Evolutionary conservation across 306 rosid species (phyloP).

Genomic region (Lotus japonicus): DNA sequence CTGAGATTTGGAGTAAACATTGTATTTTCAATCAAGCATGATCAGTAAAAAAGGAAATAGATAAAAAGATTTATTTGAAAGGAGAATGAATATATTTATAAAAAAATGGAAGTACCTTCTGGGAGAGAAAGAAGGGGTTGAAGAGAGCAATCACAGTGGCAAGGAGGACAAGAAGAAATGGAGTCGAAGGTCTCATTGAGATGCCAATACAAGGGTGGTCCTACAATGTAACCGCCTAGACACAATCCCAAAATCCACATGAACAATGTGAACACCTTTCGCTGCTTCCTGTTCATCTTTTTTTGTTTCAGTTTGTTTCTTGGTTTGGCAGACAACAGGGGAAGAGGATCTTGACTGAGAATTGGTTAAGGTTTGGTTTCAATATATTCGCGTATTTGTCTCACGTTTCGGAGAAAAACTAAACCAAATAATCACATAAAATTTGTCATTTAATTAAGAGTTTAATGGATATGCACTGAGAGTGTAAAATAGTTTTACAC

Average conservation of each 20-base stretch:
- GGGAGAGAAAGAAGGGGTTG: constrained; percentile 41
- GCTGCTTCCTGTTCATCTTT: constrained; percentile 37
- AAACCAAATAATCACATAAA: too few species aligned
- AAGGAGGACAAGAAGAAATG: constrained; percentile 35
- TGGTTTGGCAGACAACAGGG: too few species aligned
- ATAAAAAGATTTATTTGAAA: too few species aligned
- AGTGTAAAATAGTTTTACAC: too few species aligned
- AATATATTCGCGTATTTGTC: constrained; percentile 18
- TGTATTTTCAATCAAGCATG: neutral
- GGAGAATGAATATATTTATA: too few species aligned
- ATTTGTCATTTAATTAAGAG: too few species aligned
- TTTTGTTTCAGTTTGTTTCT: neutral
- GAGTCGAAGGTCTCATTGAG: constrained; percentile 25
- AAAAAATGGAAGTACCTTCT: constrained; percentile 19
- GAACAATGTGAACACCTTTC: constrained; percentile 22
- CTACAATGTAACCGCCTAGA: constrained; percentile 32
- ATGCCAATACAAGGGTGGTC: constrained; percentile 41
- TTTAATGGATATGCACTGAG: too few species aligned
- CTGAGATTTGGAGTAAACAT: too few species aligned
- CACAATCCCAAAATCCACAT: constrained; percentile 31
- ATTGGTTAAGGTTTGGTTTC: constrained; percentile 18
- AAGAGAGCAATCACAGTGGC: constrained; percentile 47
- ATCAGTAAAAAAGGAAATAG: neutral
- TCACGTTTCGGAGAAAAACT: neutral
- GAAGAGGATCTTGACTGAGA: constrained; percentile 27